phyloP scores from a whole-genome alignment of 2,329 filamentous ascomycete genomes.

The Aureobasidium sp. region DNA sequence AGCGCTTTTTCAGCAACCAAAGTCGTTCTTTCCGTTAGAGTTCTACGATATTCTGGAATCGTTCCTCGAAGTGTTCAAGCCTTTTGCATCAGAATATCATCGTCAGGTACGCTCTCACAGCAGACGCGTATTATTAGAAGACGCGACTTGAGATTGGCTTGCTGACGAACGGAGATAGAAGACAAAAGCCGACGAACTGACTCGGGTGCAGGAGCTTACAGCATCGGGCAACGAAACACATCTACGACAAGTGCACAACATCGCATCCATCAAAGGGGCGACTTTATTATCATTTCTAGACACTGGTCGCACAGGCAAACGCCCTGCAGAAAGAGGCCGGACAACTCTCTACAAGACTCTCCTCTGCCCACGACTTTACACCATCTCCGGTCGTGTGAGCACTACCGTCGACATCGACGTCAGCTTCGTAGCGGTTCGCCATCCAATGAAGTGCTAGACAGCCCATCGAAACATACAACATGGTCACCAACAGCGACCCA shows the following conservation, averaged over 20 bases:
- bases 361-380: background rate
- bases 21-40: background rate
- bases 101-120: background rate
- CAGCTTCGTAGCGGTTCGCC: slow-evolving; percentile 5
- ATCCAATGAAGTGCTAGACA: background rate
- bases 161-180: background rate
- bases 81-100: background rate
- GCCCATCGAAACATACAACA: background rate
- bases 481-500: slow-evolving; percentile 1
- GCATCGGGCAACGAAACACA: slow-evolving; percentile 2
- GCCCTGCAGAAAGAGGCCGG: background rate
- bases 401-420: slow-evolving; percentile 6
- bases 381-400: slow-evolving; percentile 4
- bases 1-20: background rate
- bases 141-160: background rate
- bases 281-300: background rate
- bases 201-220: background rate
- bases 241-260: background rate
- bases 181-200: background rate
- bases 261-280: slow-evolving; percentile 7
- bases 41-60: background rate
- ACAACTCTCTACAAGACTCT: background rate
- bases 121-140: background rate
- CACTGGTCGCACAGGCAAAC: background rate
- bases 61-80: background rate